Conservation (phyloP, 2,329 filamentous ascomycete genomes). For the Neofusicoccum cordaticola region DNA sequence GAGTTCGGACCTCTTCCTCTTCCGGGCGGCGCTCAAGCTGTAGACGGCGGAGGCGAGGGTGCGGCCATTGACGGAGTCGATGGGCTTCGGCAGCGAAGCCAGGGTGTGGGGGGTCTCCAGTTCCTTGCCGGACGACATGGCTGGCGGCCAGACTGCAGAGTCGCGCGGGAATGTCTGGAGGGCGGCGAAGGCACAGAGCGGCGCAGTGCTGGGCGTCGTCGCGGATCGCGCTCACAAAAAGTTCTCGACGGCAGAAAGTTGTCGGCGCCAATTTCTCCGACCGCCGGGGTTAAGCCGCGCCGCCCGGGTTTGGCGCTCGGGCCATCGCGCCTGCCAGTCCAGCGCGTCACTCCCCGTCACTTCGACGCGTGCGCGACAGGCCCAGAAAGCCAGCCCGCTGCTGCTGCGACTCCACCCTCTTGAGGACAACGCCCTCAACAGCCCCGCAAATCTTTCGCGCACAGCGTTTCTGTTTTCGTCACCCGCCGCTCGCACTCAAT, state of each 20-base stretch:
- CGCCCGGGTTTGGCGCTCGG: neutral
- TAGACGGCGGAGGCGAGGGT: conserved; percentile 48
- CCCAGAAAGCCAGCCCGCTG: neutral
- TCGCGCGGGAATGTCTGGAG: neutral
- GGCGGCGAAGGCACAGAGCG: neutral
- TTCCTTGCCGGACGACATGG: conserved; percentile 35
- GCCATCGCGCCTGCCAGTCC: neutral
- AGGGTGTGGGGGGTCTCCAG: conserved; percentile 42
- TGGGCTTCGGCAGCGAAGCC: conserved; percentile 43
- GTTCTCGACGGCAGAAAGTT: conserved; percentile 16
- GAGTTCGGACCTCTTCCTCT: conserved; percentile 62
- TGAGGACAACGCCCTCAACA: neutral
- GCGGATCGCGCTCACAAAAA: conserved; percentile 15
- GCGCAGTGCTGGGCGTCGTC: conserved; percentile 3
- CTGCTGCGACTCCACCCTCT: neutral
- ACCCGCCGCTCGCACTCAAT: too few species aligned
- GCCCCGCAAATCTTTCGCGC: neutral
- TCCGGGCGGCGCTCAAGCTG: conserved; percentile 54
- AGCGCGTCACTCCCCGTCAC: conserved; percentile 3
- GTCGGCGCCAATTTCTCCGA: conserved; percentile 15
- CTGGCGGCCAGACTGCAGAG: conserved; percentile 27
- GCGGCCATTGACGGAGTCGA: conserved; percentile 43
- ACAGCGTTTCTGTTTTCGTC: neutral
- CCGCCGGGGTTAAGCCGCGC: neutral
- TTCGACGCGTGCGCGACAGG: conserved; percentile 3